Percentiles rank a stretch among this genome's conserved stretches.
phyloP scores from a whole-genome alignment of 441 rosid genomes.

The Gossypium davidsonii region DNA sequence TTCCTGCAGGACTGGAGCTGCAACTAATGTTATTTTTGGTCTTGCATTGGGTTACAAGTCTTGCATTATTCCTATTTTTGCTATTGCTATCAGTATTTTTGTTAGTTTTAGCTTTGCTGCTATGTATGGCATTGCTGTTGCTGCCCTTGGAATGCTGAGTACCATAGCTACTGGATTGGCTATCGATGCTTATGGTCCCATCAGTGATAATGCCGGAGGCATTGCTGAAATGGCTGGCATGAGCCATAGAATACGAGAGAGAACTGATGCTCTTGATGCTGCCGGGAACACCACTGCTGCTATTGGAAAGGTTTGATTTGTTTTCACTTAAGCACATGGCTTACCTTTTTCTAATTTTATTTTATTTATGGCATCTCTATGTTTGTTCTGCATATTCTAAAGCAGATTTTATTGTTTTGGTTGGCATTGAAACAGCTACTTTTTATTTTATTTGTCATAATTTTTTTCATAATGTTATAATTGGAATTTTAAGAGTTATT shows the following conservation, averaged over 20 bases:
- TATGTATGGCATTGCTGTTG: slow-evolving; percentile 71
- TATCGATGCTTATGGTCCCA: slow-evolving; percentile 71
- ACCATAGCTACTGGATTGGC: slow-evolving; percentile 68
- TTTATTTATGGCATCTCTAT: background rate
- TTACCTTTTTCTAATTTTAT: background rate
- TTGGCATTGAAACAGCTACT: background rate
- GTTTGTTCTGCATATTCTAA: background rate
- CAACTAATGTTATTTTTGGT: slow-evolving; percentile 69
- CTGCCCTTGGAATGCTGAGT: slow-evolving; percentile 71
- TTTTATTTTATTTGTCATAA: background rate
- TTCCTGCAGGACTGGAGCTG: slow-evolving; percentile 76
- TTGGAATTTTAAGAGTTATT: background rate
- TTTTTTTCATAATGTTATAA: background rate
- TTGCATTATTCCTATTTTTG: slow-evolving; percentile 62
- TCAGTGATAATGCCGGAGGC: slow-evolving; percentile 73
- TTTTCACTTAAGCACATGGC: background rate
- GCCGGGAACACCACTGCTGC: slow-evolving; percentile 8
- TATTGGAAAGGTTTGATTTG: slow-evolving; percentile 33
- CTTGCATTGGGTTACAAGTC: slow-evolving; percentile 73
- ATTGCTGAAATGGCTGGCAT: slow-evolving; percentile 80
- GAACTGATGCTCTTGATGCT: slow-evolving; percentile 67
- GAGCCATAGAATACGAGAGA: slow-evolving; percentile 64
- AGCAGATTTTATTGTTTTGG: background rate
- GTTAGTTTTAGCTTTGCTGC: slow-evolving; percentile 75
- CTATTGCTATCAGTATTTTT: slow-evolving; percentile 57